These are phyloP conservation scores for Daldinia caldariorum DNA, from an alignment of 495 filamentous ascomycete species.

Conservation along the genomic window DNA sequence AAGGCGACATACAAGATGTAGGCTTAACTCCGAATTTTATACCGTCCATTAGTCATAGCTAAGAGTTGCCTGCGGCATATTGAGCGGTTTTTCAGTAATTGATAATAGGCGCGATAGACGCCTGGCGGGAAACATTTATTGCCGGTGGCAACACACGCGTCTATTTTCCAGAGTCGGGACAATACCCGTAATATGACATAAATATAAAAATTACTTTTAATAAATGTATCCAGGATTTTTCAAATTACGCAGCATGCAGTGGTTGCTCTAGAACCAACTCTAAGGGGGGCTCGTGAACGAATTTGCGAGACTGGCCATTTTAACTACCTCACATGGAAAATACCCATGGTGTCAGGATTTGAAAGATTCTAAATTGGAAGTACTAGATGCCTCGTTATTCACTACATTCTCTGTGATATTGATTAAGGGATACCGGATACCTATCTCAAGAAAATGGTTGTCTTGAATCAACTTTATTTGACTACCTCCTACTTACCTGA, in stretches of 20 bases:
- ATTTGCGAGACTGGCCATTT: neutral
- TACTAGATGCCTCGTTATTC: neutral
- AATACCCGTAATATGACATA: neutral
- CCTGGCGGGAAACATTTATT: neutral
- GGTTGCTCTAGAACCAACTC: neutral
- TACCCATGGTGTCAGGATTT: neutral
- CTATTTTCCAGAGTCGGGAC: neutral
- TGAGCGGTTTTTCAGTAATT: neutral
- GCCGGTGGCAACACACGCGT: neutral
- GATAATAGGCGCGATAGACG: slow-evolving; percentile 6
- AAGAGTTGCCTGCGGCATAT: slow-evolving; percentile 19
- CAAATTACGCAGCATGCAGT: neutral
- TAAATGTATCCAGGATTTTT: neutral
- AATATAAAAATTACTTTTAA: neutral
- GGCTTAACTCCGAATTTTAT: slow-evolving; percentile 14
- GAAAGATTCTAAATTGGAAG: neutral
- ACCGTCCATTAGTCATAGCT: neutral
- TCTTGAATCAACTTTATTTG: neutral
- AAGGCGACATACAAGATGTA: neutral
- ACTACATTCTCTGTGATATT: neutral
- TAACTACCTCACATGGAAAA: neutral
- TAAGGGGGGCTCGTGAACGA: neutral
- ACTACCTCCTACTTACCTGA: too few relatives aligned
- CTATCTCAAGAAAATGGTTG: neutral
- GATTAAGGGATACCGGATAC: neutral